These are phyloP conservation scores for Helichrysum umbraculigerum DNA, from an alignment of 129 eudicot genomes.

Conservation along the genomic window DNA sequence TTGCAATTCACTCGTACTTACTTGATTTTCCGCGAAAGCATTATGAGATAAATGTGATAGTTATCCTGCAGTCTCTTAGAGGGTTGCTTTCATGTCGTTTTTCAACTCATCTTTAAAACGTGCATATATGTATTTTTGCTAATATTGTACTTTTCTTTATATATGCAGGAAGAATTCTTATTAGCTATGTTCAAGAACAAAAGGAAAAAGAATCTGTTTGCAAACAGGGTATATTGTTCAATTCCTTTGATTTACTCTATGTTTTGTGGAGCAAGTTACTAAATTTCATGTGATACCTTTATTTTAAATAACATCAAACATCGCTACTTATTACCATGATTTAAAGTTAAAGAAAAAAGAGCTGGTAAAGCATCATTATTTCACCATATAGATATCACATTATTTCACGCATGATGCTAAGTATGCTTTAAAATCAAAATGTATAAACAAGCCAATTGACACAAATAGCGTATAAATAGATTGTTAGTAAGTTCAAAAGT, in stretches of 20 bases:
- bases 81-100: not conserved
- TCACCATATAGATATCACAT: no score
- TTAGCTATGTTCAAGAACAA: constrained; percentile 90
- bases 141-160: not conserved
- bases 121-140: constrained; percentile 12
- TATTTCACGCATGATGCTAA: no score
- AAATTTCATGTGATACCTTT: not conserved
- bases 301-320: no score
- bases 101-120: not conserved
- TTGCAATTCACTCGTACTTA: not conserved
- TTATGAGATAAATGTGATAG: not conserved
- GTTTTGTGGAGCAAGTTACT: not conserved
- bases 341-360: no score
- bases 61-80: not conserved
- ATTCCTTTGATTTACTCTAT: constrained; percentile 11
- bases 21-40: not conserved
- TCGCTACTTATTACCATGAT: no score
- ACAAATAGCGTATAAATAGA: no score
- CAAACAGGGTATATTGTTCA: constrained; percentile 75
- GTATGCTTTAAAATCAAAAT: no score
- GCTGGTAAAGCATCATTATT: no score
- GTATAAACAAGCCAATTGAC: no score
- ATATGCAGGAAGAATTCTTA: constrained; percentile 84
- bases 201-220: constrained; percentile 80
- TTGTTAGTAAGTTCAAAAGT: no score